A percentile compares a stretch with the other conserved stretches of the same genome.
Evolutionary conservation across 371 early-diverging fungal species (phyloP).

Genomic region (Actinomucor elegans): DNA sequence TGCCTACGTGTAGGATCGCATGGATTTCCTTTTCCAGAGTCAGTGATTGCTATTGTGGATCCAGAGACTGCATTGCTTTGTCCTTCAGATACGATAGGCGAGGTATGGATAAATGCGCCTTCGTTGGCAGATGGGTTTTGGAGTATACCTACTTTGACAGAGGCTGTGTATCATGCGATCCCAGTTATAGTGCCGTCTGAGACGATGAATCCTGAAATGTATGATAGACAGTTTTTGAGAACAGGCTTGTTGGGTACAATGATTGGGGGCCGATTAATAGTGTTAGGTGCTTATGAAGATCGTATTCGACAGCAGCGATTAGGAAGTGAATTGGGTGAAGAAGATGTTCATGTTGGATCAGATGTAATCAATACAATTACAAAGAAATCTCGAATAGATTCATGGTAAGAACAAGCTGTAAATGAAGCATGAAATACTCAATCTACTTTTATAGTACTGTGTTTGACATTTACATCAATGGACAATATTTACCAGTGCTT

Average conservation of each 20-base stretch:
- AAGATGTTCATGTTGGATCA: slow-evolving; percentile 51
- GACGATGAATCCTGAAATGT: slow-evolving; percentile 46
- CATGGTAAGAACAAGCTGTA: slow-evolving; percentile 48
- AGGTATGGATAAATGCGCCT: slow-evolving; percentile 82
- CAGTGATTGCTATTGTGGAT: slow-evolving; percentile 79
- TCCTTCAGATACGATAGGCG: slow-evolving; percentile 76
- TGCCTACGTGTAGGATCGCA: slow-evolving; percentile 45
- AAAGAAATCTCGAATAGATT: slow-evolving; percentile 52
- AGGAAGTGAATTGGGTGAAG: slow-evolving; percentile 43
- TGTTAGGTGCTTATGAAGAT: slow-evolving; percentile 79
- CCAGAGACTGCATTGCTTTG: slow-evolving; percentile 77
- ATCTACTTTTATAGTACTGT: slow-evolving; percentile 41
- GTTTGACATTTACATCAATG: slow-evolving; percentile 67
- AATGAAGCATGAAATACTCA: background rate
- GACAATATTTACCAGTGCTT: slow-evolving; percentile 71
- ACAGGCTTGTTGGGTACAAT: slow-evolving; percentile 81
- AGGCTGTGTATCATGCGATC: slow-evolving; percentile 71
- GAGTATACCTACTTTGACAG: slow-evolving; percentile 73
- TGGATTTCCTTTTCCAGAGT: slow-evolving; percentile 64
- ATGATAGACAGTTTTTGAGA: slow-evolving; percentile 64
- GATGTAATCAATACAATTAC: slow-evolving; percentile 57
- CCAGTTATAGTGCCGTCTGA: slow-evolving; percentile 56
- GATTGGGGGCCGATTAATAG: slow-evolving; percentile 68
- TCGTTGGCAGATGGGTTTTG: slow-evolving; percentile 80
- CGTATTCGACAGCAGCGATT: slow-evolving; percentile 62